Conservation (phyloP, 2,329 filamentous ascomycete species). For the Ophiostoma perfectum region DNA sequence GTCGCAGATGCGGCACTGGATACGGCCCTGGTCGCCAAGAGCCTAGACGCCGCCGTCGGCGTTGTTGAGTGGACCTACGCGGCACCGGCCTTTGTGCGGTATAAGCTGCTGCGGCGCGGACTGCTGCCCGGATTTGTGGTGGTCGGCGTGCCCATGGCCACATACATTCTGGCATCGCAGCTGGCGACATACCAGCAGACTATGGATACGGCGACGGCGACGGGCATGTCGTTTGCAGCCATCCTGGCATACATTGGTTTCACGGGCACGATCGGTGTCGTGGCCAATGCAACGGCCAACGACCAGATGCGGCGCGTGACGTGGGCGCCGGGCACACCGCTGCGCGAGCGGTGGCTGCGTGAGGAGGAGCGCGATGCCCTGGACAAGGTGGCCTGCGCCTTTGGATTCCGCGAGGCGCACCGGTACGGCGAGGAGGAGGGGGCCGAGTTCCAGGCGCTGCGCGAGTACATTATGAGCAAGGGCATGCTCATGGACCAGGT, state of each 20-base stretch:
- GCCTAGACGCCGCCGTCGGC: conserved; percentile 70
- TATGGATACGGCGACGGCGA: conserved; percentile 72
- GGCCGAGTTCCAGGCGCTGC: conserved; percentile 78
- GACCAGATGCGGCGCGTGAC: conserved; percentile 94
- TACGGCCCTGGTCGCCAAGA: conserved; percentile 71
- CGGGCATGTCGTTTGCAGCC: conserved; percentile 70
- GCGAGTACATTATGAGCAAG: conserved; percentile 74
- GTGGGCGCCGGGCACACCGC: conserved; percentile 76
- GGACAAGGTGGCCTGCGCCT: conserved; percentile 79
- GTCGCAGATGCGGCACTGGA: conserved; percentile 70
- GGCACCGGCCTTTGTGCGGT: conserved; percentile 59
- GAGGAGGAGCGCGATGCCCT: conserved; percentile 86
- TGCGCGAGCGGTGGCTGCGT: conserved; percentile 76
- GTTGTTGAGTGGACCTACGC: conserved; percentile 67
- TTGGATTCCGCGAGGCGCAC: conserved; percentile 81
- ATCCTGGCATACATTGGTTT: conserved; percentile 78
- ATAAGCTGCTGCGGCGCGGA: conserved; percentile 61
- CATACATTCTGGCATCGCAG: conserved; percentile 65
- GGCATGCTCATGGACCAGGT: conserved; percentile 88
- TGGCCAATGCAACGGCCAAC: conserved; percentile 81
- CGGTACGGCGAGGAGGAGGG: conserved; percentile 87
- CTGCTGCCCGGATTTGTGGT: conserved; percentile 54
- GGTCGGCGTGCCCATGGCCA: conserved; percentile 56
- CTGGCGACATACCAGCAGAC: conserved; percentile 62
- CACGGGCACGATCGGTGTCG: conserved; percentile 72